Percentiles rank a stretch among this genome's conserved stretches.
phyloP scores from a whole-genome alignment of 2,329 filamentous ascomycete species.

The Catunica adiposa region DNA sequence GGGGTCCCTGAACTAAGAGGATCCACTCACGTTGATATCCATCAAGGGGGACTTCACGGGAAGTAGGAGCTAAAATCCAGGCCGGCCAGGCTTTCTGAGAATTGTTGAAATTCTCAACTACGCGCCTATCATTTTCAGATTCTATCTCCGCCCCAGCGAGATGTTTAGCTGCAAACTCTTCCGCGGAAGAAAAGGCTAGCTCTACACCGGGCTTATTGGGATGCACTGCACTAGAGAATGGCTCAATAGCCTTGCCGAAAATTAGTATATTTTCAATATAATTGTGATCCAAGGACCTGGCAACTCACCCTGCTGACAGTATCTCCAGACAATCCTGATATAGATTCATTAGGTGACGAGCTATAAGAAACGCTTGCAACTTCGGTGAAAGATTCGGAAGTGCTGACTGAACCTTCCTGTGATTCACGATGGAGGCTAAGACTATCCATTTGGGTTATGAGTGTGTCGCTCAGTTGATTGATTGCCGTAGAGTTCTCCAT shows the following conservation, averaged over 20 bases:
- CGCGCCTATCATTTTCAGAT: slow-evolving; percentile 9
- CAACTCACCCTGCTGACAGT: no score
- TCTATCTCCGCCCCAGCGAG: slow-evolving; percentile 11
- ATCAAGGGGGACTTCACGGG: not conserved
- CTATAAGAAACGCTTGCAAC: no score
- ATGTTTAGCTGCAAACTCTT: slow-evolving; percentile 11
- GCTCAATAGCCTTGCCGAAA: not conserved
- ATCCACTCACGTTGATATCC: slow-evolving; percentile 12
- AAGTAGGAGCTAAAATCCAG: slow-evolving; percentile 13
- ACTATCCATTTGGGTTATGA: no score
- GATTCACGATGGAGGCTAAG: no score
- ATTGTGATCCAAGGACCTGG: no score
- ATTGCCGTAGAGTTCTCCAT: no score
- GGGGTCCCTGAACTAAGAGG: slow-evolving; percentile 10
- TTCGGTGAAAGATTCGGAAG: no score
- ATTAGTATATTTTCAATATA: not conserved
- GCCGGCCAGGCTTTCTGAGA: not conserved
- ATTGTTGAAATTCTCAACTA: slow-evolving; percentile 11
- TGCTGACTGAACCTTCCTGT: no score
- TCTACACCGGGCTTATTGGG: slow-evolving; percentile 1
- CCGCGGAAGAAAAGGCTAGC: slow-evolving; percentile 5
- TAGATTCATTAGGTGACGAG: no score
- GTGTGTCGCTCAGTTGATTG: no score
- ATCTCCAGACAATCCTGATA: no score
- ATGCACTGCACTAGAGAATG: not conserved